Conservation (phyloP, 768 basidiomycete species). For the Pleurotus giganteus region DNA sequence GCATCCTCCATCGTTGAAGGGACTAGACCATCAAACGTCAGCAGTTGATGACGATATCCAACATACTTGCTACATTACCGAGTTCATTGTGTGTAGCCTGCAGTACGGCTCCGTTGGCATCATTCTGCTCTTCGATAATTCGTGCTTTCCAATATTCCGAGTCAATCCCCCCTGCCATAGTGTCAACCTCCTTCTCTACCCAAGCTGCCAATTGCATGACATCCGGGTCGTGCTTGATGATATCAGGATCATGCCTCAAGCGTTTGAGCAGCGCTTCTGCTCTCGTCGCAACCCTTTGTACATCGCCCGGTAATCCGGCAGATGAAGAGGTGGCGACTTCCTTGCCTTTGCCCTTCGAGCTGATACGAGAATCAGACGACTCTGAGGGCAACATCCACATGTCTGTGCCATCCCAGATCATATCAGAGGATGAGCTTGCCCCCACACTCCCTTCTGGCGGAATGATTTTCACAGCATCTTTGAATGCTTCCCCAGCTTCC, state of each 20-base stretch:
- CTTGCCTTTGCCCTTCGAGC: constrained; percentile 34
- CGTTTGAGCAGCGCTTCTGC: constrained; percentile 76
- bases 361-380: constrained; percentile 17
- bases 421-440: constrained; percentile 29
- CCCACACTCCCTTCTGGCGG: constrained; percentile 56
- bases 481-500: constrained; percentile 78
- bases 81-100: constrained; percentile 52
- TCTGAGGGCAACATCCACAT: constrained; percentile 72
- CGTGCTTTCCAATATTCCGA: constrained; percentile 55
- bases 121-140: constrained; percentile 46
- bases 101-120: constrained; percentile 50
- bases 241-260: constrained; percentile 70
- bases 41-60: constrained; percentile 1
- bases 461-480: constrained; percentile 89
- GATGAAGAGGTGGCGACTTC: constrained; percentile 12
- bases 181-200: constrained; percentile 49
- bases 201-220: constrained; percentile 57
- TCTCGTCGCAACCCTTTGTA: constrained; percentile 61
- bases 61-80: constrained; percentile 40
- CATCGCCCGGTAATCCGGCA: constrained; percentile 27
- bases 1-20: constrained; percentile 61
- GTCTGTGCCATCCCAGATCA: constrained; percentile 84
- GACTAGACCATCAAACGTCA: constrained; percentile 42
- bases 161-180: constrained; percentile 54
- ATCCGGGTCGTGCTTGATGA: constrained; percentile 75